Evolutionary conservation across 2,329 filamentous ascomycete genomes (phyloP).

Genomic region (Beauveria sp.): DNA sequence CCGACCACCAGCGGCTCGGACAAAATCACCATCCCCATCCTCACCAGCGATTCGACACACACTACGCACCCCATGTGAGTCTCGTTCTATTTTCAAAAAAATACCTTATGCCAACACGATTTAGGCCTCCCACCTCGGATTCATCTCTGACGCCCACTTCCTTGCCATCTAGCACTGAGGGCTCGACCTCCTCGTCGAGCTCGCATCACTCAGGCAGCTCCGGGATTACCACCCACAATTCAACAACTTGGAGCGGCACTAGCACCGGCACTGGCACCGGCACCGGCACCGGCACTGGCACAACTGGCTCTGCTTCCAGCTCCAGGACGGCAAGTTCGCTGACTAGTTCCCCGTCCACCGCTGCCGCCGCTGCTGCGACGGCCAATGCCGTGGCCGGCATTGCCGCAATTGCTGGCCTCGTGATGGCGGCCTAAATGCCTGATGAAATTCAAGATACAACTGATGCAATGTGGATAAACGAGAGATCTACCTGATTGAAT

Average conservation of each 20-base stretch:
- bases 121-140: background rate
- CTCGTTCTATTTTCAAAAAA: background rate
- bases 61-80: slow-evolving; percentile 1
- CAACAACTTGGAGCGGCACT: background rate
- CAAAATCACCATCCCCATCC: background rate
- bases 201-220: background rate
- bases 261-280: background rate
- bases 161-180: background rate
- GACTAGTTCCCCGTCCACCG: background rate
- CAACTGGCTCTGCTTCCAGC: background rate
- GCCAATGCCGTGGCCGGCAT: slow-evolving; percentile 7
- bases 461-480: background rate
- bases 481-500: background rate
- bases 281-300: background rate
- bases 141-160: background rate
- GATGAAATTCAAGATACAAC: background rate
- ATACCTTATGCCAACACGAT: background rate
- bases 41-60: background rate
- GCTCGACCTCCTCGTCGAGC: background rate
- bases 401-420: slow-evolving; percentile 5
- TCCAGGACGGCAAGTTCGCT: background rate
- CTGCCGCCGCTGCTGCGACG: slow-evolving; percentile 1
- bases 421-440: background rate
- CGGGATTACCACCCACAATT: background rate
- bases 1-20: background rate